Base-by-base conservation (phyloP, 441 rosid species). In the Sinapis alba region DNA sequence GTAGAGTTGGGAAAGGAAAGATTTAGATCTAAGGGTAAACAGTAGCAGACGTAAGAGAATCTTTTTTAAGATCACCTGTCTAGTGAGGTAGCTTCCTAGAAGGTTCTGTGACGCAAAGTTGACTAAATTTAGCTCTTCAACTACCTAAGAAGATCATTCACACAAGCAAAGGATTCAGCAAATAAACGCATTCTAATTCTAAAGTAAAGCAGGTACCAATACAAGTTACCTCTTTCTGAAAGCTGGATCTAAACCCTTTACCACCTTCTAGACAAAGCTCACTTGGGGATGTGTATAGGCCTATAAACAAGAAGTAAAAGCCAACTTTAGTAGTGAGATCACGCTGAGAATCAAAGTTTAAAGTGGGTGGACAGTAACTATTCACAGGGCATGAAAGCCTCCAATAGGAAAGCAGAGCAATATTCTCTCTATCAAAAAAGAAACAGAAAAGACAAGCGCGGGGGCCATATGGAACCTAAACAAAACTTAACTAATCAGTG, bases 41-140 rank as follows among this genome's bases (percentile, higher is more conserved):
- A 76, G 56, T 36, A 51, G n/a, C 13, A 38, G 62, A 63, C 32
- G 32, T 36, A 53, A 64, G 61, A 69, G 79, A 79, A 78, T 70
- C 70, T 81, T 53, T 76, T 62, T 41, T 41, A 62, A 78, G 69
- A 77, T 83, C 80, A 75, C 86, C 85, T 20, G 83, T 81, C 83
- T 82, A 81, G 64, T 61, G 66, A 85, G 75, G 81, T 72, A 82
- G 79, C 79, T 65, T 73, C 79, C 82, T 73, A 60, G 68, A 65
- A 77, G 75, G 81, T 66, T 71, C 63, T 69, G 80, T 76, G 32
- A 50, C 45, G 65, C 73, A 74, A 65, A 78, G 74, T 68, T 74
- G 59, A 68, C 80, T 62, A 54, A 69, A 66, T 72, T 70, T 73
- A 73, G 10, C 73, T 63, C 75, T 70, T 11, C 71, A 62, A 62